A percentile compares a stretch with the other conserved stretches of the same genome.
These are phyloP conservation scores for Xylaria hypoxylon DNA, from an alignment of 2,329 filamentous ascomycete species.

Conservation along the genomic window DNA sequence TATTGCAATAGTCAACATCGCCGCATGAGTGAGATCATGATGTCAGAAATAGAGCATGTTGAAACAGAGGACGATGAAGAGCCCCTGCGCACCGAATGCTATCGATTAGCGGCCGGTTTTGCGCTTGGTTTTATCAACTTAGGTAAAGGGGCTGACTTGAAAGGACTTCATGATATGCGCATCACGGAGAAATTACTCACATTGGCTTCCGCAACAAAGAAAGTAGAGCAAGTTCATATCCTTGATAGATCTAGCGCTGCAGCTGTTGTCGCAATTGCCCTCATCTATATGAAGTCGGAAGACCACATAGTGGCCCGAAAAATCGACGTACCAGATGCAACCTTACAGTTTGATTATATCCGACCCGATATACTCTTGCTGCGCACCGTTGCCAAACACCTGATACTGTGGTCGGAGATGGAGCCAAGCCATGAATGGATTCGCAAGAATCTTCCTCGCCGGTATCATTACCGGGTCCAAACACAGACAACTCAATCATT, in stretches of 20 bases:
- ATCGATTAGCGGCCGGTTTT: constrained; percentile 92
- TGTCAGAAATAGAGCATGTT: constrained; percentile 93
- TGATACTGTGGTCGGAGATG: constrained; percentile 94
- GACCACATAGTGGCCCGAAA: constrained; percentile 88
- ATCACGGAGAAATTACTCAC: constrained; percentile 88
- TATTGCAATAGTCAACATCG: constrained; percentile 97
- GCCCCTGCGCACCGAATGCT: constrained; percentile 91
- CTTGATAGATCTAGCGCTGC: constrained; percentile 92
- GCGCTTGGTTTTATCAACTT: constrained; percentile 95
- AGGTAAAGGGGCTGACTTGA: constrained; percentile 87
- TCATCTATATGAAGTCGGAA: constrained; percentile 98
- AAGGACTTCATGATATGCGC: constrained; percentile 92
- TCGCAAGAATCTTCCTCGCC: constrained; percentile 74
- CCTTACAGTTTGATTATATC: constrained; percentile 94
- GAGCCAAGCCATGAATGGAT: constrained; percentile 81
- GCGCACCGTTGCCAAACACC: constrained; percentile 86
- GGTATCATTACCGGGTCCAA: constrained; percentile 72
- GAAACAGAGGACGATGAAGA: constrained; percentile 86
- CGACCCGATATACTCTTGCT: constrained; percentile 92
- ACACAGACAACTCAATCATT: constrained; percentile 66
- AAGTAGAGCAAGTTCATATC: constrained; percentile 91
- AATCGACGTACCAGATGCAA: constrained; percentile 90
- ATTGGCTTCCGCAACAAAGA: constrained; percentile 88
- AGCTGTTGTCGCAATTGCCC: constrained; percentile 87
- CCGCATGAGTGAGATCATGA: constrained; percentile 98